A percentile compares a stretch with the other conserved stretches of the same genome.
These are phyloP conservation scores for Talaromyces pinophilus DNA, from an alignment of 2,329 filamentous ascomycete species.

Conservation along the genomic window DNA sequence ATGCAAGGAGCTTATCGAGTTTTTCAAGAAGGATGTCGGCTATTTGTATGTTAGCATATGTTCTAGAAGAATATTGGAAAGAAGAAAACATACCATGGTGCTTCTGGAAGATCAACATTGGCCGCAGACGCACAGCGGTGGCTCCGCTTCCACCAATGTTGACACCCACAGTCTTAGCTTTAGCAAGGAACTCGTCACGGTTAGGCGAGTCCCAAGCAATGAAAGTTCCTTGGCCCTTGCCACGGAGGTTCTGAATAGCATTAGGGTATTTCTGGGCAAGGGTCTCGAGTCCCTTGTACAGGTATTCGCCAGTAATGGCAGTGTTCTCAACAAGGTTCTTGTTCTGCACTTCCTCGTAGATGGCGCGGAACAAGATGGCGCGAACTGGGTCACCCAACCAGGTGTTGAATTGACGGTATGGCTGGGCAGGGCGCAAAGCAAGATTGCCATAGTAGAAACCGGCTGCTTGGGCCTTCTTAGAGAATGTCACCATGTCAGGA, in stretches of 20 bases:
- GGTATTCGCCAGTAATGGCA: conserved; percentile 73
- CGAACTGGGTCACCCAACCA: conserved; percentile 94
- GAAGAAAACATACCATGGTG: conserved; percentile 62
- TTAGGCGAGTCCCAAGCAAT: conserved; percentile 86
- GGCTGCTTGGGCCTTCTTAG: conserved; percentile 91
- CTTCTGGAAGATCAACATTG: conserved; percentile 92
- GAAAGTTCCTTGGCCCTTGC: conserved; percentile 86
- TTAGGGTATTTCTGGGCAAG: conserved; percentile 71
- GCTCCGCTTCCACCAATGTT: conserved; percentile 85
- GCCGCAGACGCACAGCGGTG: conserved; percentile 73
- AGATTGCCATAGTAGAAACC: conserved; percentile 88
- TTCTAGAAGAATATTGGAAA: neutral
- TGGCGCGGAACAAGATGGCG: conserved; percentile 81
- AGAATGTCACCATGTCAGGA: conserved; percentile 93
- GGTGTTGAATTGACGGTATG: conserved; percentile 95
- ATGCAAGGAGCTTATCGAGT: conserved; percentile 70
- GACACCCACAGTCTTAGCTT: conserved; percentile 76
- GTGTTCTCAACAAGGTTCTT: conserved; percentile 79
- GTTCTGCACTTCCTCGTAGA: conserved; percentile 76
- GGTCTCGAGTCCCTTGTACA: conserved; percentile 68
- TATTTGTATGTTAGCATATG: conserved; percentile 26
- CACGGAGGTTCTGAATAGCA: conserved; percentile 79
- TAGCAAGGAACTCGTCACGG: conserved; percentile 75
- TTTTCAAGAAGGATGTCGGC: conserved; percentile 76
- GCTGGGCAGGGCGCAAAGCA: conserved; percentile 81